Evolutionary conservation across 2,329 filamentous ascomycete species (phyloP).

Genomic region (Penicillium sp.): DNA sequence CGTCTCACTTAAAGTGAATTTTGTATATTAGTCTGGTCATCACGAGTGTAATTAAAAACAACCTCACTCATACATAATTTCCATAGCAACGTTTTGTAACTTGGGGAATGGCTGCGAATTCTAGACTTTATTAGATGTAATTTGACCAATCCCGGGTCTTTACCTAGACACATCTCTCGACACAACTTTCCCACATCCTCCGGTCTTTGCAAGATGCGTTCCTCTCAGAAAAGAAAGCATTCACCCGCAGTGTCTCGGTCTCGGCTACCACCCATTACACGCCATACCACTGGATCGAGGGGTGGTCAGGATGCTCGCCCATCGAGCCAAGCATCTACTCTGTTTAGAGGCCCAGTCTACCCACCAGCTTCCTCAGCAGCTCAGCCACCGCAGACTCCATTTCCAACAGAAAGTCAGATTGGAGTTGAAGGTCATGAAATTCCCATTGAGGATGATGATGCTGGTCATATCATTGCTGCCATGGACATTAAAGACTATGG

Average conservation of each 20-base stretch:
- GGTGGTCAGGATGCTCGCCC: background rate
- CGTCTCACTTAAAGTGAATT: background rate
- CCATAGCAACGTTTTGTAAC: background rate
- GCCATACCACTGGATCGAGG: constrained; percentile 9
- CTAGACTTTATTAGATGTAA: background rate
- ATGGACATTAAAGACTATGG: constrained; percentile 70
- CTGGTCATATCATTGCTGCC: constrained; percentile 74
- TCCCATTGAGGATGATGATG: constrained; percentile 49
- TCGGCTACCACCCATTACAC: constrained; percentile 10
- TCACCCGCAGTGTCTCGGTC: constrained; percentile 1
- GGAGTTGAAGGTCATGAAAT: constrained; percentile 32
- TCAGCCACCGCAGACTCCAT: constrained; percentile 10
- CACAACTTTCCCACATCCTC: background rate
- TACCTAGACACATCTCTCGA: background rate
- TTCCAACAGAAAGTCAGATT: constrained; percentile 1
- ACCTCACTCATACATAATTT: background rate
- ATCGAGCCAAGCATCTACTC: constrained; percentile 6
- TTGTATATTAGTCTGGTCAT: constrained; percentile 11
- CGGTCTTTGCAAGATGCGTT: constrained; percentile 7
- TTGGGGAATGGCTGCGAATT: background rate
- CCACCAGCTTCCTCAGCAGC: constrained; percentile 5
- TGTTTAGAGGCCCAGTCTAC: constrained; percentile 1
- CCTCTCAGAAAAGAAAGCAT: constrained; percentile 16
- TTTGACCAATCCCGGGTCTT: background rate
- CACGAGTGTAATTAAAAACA: constrained; percentile 11